Conservation (phyloP, 2,329 filamentous ascomycete genomes). For the Metarhizium rileyi region DNA sequence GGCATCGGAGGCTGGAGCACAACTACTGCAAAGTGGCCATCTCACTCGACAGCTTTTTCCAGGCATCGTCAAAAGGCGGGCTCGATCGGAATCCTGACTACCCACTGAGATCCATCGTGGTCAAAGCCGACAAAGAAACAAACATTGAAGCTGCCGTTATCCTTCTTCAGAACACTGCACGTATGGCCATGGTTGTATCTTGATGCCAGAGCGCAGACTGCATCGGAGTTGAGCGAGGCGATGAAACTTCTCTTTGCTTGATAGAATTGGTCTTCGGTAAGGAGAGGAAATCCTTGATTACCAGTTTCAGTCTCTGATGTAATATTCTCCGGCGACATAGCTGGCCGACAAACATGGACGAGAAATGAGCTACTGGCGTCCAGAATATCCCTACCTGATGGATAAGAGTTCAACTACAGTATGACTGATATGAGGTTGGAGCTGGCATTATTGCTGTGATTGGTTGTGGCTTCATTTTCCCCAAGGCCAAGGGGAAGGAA, state of each 20-base stretch:
- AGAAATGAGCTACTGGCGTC: not conserved
- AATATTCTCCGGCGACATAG: not conserved
- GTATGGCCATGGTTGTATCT: conserved; percentile 9
- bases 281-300: not conserved
- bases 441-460: not conserved
- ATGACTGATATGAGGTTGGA: not conserved
- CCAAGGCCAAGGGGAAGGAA: not conserved
- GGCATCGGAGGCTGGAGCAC: not conserved
- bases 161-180: conserved; percentile 9
- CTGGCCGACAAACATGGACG: not conserved
- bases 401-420: not conserved
- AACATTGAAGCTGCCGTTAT: conserved; percentile 15
- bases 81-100: conserved; percentile 17
- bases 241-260: conserved; percentile 10
- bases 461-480: too few species aligned
- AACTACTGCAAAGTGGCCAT: conserved; percentile 15
- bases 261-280: not conserved
- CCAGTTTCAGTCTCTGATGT: not conserved
- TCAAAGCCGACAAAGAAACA: conserved; percentile 13
- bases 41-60: conserved; percentile 18
- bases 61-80: conserved; percentile 12
- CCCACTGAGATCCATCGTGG: conserved; percentile 9
- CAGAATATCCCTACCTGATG: not conserved
- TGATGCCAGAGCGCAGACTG: conserved; percentile 14
- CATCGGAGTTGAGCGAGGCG: conserved; percentile 11